Base-by-base conservation (phyloP, 192 early-diverging fungal genomes). In the Coemansia sp. region DNA sequence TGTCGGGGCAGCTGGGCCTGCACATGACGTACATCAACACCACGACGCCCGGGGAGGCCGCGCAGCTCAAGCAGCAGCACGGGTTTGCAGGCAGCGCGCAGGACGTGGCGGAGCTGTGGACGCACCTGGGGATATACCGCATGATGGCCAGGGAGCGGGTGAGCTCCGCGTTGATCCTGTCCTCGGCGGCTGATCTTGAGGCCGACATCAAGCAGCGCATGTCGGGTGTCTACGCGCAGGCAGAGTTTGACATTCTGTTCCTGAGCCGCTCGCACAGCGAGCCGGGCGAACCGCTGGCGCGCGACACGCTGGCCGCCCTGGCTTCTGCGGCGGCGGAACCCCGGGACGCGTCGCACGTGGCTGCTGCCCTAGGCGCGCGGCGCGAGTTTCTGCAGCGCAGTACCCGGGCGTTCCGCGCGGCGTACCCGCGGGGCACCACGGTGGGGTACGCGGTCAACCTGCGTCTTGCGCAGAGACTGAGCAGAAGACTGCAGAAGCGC, bases 91-190 rank as follows among this genome's bases (percentile, higher is more conserved):
- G 55, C 17, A 30, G 38, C 15, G 22, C 19, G 0, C 2, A 43
- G 1, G 24, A 43, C 4, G 30, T 64, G 34, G 48, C 57, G 7
- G 71, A 68, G 39, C 55, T 74, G 4, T 47, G 41, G 19, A 59
- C 65, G 6, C 71, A 74, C 33, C 46, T 52, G 9, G 45, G 37
- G 5, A 65, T 68, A 15, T 74, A 68, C 44, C 48, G 41, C 15
- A 39, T 57, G 11, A 74, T 74, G 47, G 71, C 46, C 3, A 23
- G 18, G 0, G 44, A 42, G 5, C 34, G 61, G 17, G 13, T 65
- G 11, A 53, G 56, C 14, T 64, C 71, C 1, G 71, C 71, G 8
- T 22, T 67, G 43, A 65, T 74, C 17, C 33, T 74, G 15, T 25
- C 41, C 5, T 50, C 57, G 24, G 15, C 33, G 11, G 17, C 64